Evolutionary conservation across 352 stramenopile species (phyloP), one percentile per base, ranked within the genome.

Genomic region (Phytophthora pluvialis): DNA sequence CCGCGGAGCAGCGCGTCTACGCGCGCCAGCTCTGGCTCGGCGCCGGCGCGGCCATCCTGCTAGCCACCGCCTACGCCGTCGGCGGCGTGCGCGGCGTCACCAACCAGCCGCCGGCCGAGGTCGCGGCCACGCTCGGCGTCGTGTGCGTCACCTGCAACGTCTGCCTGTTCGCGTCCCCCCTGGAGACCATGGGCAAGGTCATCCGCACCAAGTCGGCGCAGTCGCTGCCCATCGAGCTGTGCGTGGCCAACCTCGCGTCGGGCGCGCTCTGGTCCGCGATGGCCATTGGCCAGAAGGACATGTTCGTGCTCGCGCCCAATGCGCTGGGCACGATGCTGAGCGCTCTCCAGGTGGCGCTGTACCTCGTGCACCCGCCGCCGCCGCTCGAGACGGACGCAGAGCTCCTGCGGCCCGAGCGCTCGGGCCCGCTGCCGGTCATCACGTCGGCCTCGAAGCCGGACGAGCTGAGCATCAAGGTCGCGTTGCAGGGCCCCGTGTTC

Each of bases 271-370:
- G 66, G 70, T 55, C 62, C 4, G 35, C 46, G 13, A 32, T 69
- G 45, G 51, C 65, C 40, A 44, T 72, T 18, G 43, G 32, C 16
- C 56, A 77, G 45, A 28, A 45, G 46, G 65, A 77, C 36, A 56
- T 77, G 40, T 74, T 74, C 50, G 60, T 77, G 35, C 58, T 77
- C 15, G 36, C 52, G 0, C 60, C 70, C 11, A 81, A 84, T 40
- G 64, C 65, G 13, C 21, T 75, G 16, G 60, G 64, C 13, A 45
- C 70, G 26, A 43, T 71, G 29, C 46, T 83, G 32, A 64, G 69
- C 31, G 32, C 32, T 15, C n/a, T 76, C 10, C 73, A 81, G 45
- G 64, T 75, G 58, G 33, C 29, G 12, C 59, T 81, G 1, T 84
- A 80, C 62, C n/a, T 78, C 31, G 36, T 50, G 31, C 80, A 77